These are phyloP conservation scores for Pseudogymnoascus verrucosus DNA, from an alignment of 2,329 filamentous ascomycete genomes.

Conservation along the genomic window DNA sequence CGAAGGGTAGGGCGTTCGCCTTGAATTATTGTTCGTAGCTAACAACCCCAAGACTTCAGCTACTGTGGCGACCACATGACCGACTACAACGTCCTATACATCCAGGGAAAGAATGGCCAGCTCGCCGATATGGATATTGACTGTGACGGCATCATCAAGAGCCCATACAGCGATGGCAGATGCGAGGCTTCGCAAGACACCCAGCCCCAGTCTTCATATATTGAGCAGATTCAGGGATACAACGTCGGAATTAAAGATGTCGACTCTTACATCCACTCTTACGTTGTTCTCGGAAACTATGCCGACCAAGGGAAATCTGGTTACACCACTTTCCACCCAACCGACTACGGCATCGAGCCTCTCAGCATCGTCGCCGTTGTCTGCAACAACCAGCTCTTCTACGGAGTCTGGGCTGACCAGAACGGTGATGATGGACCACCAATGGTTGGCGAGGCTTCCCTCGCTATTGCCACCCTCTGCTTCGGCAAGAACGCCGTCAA, in stretches of 20 bases:
- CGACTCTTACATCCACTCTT: conserved; percentile 43
- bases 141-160: conserved; percentile 44
- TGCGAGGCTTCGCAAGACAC: conserved; percentile 38
- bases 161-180: conserved; percentile 34
- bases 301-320: conserved; percentile 23
- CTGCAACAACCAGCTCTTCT: conserved; percentile 43
- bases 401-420: conserved; percentile 54
- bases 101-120: conserved; percentile 35
- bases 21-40: conserved; percentile 6
- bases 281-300: conserved; percentile 45
- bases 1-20: conserved; percentile 27
- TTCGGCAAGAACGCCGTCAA: conserved; percentile 42
- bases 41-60: conserved; percentile 22
- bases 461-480: conserved; percentile 50
- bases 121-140: conserved; percentile 51
- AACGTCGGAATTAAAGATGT: conserved; percentile 36
- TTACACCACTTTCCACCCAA: conserved; percentile 35
- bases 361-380: conserved; percentile 49
- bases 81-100: conserved; percentile 37
- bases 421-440: conserved; percentile 45
- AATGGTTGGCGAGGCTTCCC: conserved; percentile 47
- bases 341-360: conserved; percentile 37
- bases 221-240: conserved; percentile 31
- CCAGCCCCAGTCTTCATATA: conserved; percentile 42
- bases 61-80: conserved; percentile 41